A percentile compares a stretch with the other conserved stretches of the same genome.
phyloP scores from a whole-genome alignment of 805 yeast species.

The Candida gorgasii region DNA sequence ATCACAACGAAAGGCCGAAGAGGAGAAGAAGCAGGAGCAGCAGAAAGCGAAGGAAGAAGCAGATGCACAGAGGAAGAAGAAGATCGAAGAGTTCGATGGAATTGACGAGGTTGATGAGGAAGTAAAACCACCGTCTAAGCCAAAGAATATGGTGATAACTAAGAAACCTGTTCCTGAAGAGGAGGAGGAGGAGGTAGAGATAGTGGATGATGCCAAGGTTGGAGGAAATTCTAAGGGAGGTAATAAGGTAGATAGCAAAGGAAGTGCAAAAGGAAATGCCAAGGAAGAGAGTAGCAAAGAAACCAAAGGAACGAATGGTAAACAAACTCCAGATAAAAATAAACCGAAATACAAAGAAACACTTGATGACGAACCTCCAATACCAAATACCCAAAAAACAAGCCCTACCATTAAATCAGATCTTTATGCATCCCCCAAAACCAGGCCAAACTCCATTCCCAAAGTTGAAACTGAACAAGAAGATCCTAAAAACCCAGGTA shows the following conservation, averaged over 20 bases:
- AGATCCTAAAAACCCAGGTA: constrained; percentile 22
- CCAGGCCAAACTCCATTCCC: constrained; percentile 7
- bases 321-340: background rate
- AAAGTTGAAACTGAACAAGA: constrained; percentile 6
- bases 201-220: background rate
- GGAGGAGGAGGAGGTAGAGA: background rate
- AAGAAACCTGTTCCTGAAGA: constrained; percentile 1
- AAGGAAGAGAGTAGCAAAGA: background rate
- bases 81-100: background rate
- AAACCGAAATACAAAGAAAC: constrained; percentile 4
- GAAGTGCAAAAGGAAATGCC: background rate
- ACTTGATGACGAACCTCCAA: constrained; percentile 1
- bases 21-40: background rate
- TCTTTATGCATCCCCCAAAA: background rate
- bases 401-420: background rate
- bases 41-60: background rate
- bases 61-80: background rate
- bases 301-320: too few relatives aligned
- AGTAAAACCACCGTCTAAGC: constrained; percentile 4
- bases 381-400: background rate
- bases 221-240: constrained; percentile 8
- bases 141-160: background rate
- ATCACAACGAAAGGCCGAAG: constrained; percentile 3
- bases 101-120: background rate
- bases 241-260: constrained; percentile 4